Evolutionary conservation across 208 protist species (phyloP), one percentile per base, ranked within the genome.

Genomic region (Trypanosoma mega): DNA sequence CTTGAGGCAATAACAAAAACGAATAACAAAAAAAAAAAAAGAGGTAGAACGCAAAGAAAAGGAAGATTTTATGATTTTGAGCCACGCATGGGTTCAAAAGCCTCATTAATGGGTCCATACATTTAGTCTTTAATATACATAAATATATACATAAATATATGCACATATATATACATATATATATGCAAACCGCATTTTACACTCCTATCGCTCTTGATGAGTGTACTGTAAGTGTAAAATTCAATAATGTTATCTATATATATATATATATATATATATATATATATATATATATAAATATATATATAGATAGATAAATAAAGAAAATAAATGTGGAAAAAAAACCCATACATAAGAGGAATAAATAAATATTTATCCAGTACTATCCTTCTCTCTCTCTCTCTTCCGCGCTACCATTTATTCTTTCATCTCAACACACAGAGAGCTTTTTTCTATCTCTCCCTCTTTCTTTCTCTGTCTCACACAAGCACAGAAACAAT

Each of bases 281-380:
- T 21, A 49, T 21, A 9, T 14, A 9, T 14, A 21, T 21, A 7
- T 49, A 49, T 21, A 26, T 49, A 26, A 49, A 16, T 26, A 49
- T 18, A 21, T 18, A 49, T 26, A 16, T 11, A 7, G 6, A 18
- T 18, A 37, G 23, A 16, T 16, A 18, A n/a, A 30, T 47, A 7
- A 46, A 50, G 14, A 5, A 62, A 2, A 62, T 5, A 21, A 48
- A 47, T 20, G 51, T 16, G 8, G 23, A 62, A 57, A 47, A 49
- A 39, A 57, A 1, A 44, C n/a, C n/a, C n/a, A n/a, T n/a, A n/a
- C n/a, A n/a, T n/a, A n/a, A n/a, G n/a, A n/a, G n/a, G n/a, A n/a
- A n/a, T n/a, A n/a, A n/a, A n/a, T n/a, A n/a, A n/a, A n/a, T n/a
- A n/a, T n/a, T n/a, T n/a, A n/a, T n/a, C n/a, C n/a, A n/a, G n/a